Evolutionary conservation across 352 stramenopile genomes (phyloP).

Genomic region (Phytophthora sp.): DNA sequence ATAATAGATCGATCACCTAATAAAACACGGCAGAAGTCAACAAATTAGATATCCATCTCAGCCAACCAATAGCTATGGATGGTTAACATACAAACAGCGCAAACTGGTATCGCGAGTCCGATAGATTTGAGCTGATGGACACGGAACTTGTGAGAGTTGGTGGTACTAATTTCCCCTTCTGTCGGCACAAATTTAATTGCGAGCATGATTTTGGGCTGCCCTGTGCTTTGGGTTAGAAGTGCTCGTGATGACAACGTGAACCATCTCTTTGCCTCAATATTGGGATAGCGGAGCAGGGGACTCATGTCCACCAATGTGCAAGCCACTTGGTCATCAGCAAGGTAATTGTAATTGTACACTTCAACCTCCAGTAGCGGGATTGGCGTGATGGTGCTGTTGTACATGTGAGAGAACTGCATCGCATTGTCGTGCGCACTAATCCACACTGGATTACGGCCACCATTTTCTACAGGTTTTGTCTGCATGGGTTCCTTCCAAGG

Average conservation of each 20-base stretch:
- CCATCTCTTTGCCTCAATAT: slow-evolving; percentile 75
- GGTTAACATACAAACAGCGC: slow-evolving; percentile 70
- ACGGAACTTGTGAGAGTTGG: slow-evolving; percentile 85
- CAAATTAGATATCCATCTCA: slow-evolving; percentile 9
- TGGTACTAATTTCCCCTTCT: slow-evolving; percentile 58
- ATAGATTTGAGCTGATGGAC: slow-evolving; percentile 89
- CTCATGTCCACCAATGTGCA: slow-evolving; percentile 85
- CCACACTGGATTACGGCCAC: slow-evolving; percentile 79
- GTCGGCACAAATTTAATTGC: slow-evolving; percentile 81
- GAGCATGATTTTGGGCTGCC: slow-evolving; percentile 69
- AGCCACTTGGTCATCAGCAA: slow-evolving; percentile 81
- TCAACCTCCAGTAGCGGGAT: slow-evolving; percentile 86
- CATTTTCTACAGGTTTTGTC: slow-evolving; percentile 77
- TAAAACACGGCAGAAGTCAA: slow-evolving; percentile 4
- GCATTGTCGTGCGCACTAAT: slow-evolving; percentile 73
- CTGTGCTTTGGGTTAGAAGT: slow-evolving; percentile 51
- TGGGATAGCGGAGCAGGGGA: slow-evolving; percentile 76
- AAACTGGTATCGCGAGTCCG: slow-evolving; percentile 79
- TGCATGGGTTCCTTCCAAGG: slow-evolving; percentile 88
- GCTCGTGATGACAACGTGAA: slow-evolving; percentile 79
- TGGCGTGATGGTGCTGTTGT: slow-evolving; percentile 88
- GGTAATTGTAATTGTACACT: slow-evolving; percentile 87
- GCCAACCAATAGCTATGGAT: no score
- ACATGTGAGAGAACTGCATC: slow-evolving; percentile 89
- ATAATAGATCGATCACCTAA: slow-evolving; percentile 83